phyloP scores from a whole-genome alignment of 1,284 basidiomycete species.

The Singerocomus inundabilis region DNA sequence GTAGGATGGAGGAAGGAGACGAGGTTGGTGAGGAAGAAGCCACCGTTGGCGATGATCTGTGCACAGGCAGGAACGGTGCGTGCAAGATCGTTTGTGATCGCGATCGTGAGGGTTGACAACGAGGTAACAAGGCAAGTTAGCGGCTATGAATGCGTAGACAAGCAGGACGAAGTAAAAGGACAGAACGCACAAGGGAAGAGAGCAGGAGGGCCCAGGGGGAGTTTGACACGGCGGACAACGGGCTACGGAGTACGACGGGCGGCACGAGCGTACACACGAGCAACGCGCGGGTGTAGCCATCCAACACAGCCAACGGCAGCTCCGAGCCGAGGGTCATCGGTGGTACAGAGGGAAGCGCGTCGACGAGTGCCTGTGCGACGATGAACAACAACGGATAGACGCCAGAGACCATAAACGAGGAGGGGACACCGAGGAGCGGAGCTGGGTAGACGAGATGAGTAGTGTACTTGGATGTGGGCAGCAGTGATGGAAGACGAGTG shows the following conservation, averaged over 20 bases:
- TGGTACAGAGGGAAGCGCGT: slow-evolving; percentile 54
- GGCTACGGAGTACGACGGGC: slow-evolving; percentile 53
- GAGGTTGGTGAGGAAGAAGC: slow-evolving; percentile 69
- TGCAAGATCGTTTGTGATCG: too few relatives aligned
- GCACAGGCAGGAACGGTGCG: too few relatives aligned
- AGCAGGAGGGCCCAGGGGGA: slow-evolving; percentile 73
- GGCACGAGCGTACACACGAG: slow-evolving; percentile 73
- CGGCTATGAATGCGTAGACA: neutral
- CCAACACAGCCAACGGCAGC: slow-evolving; percentile 61
- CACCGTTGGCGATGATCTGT: slow-evolving; percentile 69
- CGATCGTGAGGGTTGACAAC: too few relatives aligned
- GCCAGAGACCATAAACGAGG: slow-evolving; percentile 71
- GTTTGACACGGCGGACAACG: slow-evolving; percentile 46
- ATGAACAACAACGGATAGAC: slow-evolving; percentile 56
- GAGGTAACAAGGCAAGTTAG: too few relatives aligned
- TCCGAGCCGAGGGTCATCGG: slow-evolving; percentile 51
- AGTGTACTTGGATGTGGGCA: neutral
- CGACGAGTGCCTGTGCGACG: slow-evolving; percentile 54
- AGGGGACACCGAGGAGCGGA: slow-evolving; percentile 58
- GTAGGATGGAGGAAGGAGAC: slow-evolving; percentile 69
- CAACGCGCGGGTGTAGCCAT: slow-evolving; percentile 66
- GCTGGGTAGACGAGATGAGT: slow-evolving; percentile 37
- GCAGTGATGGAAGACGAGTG: neutral
- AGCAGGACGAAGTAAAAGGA: fast-evolving
- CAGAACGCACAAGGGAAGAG: slow-evolving; percentile 55